Percentiles rank a stretch among this genome's conserved stretches.
Evolutionary conservation across 306 rosid genomes (phyloP).

Genomic region (Quercus bicolor): DNA sequence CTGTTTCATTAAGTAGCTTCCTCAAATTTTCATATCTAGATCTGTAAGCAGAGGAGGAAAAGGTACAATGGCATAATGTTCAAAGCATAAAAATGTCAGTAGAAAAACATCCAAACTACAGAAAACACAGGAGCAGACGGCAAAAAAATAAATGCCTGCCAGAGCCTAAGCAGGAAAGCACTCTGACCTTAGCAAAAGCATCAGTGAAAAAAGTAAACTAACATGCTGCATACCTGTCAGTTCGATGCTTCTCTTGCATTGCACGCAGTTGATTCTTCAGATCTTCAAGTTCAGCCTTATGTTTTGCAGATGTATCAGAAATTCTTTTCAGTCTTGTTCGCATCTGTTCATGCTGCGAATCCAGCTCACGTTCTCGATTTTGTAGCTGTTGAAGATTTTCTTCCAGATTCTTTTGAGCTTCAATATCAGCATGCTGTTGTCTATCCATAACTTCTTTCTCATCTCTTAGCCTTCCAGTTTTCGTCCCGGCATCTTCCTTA

Average conservation of each 20-base stretch:
- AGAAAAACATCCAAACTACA: background rate
- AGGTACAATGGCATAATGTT: background rate
- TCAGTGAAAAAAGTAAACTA: constrained; percentile 15
- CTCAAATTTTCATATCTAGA: constrained; percentile 65
- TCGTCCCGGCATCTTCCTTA: constrained; percentile 96
- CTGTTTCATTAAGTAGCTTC: constrained; percentile 71
- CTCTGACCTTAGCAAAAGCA: background rate
- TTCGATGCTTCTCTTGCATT: constrained; percentile 74
- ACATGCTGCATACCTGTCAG: constrained; percentile 48
- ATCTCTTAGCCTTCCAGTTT: constrained; percentile 82
- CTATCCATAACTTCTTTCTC: constrained; percentile 92
- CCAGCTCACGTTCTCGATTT: constrained; percentile 66
- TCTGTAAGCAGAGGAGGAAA: constrained; percentile 41
- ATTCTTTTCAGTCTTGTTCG: constrained; percentile 64
- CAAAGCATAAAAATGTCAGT: background rate
- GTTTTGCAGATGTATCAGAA: constrained; percentile 48
- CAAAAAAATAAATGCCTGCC: background rate
- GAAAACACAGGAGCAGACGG: background rate
- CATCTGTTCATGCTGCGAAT: constrained; percentile 77
- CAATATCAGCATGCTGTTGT: constrained; percentile 89
- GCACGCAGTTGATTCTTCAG: constrained; percentile 59
- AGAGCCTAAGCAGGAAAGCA: background rate
- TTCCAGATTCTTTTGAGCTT: constrained; percentile 89
- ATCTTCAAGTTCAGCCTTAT: constrained; percentile 46
- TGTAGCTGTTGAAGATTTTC: constrained; percentile 88